phyloP scores from a whole-genome alignment of 495 filamentous ascomycete genomes.

The Penicillium crystallinum region DNA sequence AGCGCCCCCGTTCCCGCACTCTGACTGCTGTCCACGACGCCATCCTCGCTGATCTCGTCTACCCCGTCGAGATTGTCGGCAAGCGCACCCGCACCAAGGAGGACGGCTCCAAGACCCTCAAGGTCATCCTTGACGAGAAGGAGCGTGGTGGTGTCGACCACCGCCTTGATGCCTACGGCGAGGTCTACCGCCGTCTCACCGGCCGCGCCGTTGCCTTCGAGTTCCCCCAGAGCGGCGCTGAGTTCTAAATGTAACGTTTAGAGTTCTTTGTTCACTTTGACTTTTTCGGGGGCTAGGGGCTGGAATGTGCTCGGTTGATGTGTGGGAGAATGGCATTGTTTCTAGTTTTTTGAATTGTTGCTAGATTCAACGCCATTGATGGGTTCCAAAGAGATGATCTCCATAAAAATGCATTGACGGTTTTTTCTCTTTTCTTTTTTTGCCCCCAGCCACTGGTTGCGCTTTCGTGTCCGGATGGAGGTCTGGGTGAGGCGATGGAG shows the following conservation, averaged over 20 bases:
- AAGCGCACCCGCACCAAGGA: conserved; percentile 95
- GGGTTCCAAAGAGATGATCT: conserved; percentile 23
- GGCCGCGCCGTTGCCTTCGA: conserved; percentile 93
- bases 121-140: conserved; percentile 99
- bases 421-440: conserved; percentile 30
- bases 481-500: conserved; percentile 20
- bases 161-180: conserved; percentile 96
- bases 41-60: conserved; percentile 93
- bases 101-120: conserved; percentile 94
- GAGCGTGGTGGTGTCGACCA: conserved; percentile 98
- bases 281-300: conserved; percentile 9
- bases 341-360: conserved; percentile 27
- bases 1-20: conserved; percentile 95
- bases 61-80: conserved; percentile 98
- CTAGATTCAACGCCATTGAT: conserved; percentile 29
- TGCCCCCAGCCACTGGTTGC: conserved; percentile 19
- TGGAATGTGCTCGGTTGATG: conserved; percentile 18
- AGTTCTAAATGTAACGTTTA: conserved; percentile 60
- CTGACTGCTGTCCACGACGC: conserved; percentile 96
- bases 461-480: not conserved
- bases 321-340: conserved; percentile 23
- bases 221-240: conserved; percentile 82
- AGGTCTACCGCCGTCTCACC: conserved; percentile 95
- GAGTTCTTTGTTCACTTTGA: conserved; percentile 8
- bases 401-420: conserved; percentile 33